Conservation (phyloP, 2,329 filamentous ascomycete genomes). For the Beauveria brongniartii region DNA sequence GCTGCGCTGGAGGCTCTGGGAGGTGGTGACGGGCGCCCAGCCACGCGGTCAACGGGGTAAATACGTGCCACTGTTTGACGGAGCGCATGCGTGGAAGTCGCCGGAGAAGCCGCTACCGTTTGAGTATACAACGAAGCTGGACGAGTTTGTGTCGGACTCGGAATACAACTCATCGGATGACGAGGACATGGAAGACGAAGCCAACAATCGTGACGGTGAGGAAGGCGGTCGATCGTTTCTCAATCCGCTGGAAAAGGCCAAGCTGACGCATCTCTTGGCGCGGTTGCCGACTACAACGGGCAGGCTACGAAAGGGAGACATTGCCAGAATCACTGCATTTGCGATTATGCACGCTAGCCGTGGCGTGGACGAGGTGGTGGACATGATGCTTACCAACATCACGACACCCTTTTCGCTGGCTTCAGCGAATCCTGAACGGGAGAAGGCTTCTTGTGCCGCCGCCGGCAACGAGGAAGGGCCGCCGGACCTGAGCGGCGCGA, state of each 20-base stretch:
- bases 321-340: conserved; percentile 79
- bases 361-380: conserved; percentile 85
- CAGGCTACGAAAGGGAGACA: conserved; percentile 72
- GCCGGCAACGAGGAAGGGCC: conserved; percentile 36
- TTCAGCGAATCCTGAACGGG: conserved; percentile 54
- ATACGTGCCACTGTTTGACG: conserved; percentile 64
- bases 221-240: conserved; percentile 57
- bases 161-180: conserved; percentile 86
- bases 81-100: conserved; percentile 66
- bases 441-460: conserved; percentile 31
- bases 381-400: conserved; percentile 77
- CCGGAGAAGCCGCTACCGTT: conserved; percentile 68
- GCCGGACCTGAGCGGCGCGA: conserved; percentile 61
- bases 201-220: conserved; percentile 31
- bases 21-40: conserved; percentile 63
- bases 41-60: conserved; percentile 38
- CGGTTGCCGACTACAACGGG: conserved; percentile 69
- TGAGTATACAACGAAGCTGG: conserved; percentile 68
- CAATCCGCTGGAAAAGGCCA: conserved; percentile 75
- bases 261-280: conserved; percentile 74
- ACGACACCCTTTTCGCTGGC: conserved; percentile 67
- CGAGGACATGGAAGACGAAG: conserved; percentile 60
- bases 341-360: conserved; percentile 79
- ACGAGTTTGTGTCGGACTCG: conserved; percentile 73
- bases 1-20: conserved; percentile 89